phyloP scores from a whole-genome alignment of 2,329 filamentous ascomycete genomes.

The Nemania serpens region DNA sequence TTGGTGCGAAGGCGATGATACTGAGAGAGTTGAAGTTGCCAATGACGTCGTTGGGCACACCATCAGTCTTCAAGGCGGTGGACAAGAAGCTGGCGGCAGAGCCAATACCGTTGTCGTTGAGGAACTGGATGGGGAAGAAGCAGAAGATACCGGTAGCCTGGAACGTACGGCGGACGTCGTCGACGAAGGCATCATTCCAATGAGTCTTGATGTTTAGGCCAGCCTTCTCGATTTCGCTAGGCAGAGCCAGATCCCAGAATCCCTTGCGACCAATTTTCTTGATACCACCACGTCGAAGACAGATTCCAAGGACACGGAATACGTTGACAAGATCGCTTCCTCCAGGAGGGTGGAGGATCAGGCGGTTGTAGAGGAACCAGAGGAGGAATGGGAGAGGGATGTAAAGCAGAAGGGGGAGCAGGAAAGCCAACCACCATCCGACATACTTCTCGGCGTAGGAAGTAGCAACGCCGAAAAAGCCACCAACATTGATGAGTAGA shows the following conservation, averaged over 20 bases:
- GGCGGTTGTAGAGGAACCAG: constrained; percentile 48
- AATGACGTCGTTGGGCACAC: constrained; percentile 56
- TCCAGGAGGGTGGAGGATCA: constrained; percentile 51
- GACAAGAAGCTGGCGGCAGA: constrained; percentile 52
- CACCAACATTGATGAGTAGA: constrained; percentile 59
- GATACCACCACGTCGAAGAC: constrained; percentile 47
- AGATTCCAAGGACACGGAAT: constrained; percentile 47
- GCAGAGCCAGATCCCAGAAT: constrained; percentile 66
- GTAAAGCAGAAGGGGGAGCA: constrained; percentile 51
- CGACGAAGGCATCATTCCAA: constrained; percentile 71
- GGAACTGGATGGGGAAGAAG: constrained; percentile 53
- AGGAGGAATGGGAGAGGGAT: constrained; percentile 48
- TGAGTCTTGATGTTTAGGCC: constrained; percentile 45
- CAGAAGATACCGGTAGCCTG: constrained; percentile 65
- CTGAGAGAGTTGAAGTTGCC: constrained; percentile 56
- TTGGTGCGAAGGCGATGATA: constrained; percentile 51
- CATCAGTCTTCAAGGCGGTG: constrained; percentile 54
- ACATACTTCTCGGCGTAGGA: constrained; percentile 58
- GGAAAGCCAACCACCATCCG: constrained; percentile 55
- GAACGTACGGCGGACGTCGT: constrained; percentile 65
- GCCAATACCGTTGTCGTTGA: constrained; percentile 57
- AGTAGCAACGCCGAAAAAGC: constrained; percentile 57
- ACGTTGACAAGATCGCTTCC: constrained; percentile 52
- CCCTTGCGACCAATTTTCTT: constrained; percentile 47
- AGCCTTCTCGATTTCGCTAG: constrained; percentile 53